Evolutionary conservation across 2,329 filamentous ascomycete species (phyloP), one percentile per base, ranked within the genome.

Genomic region (Teratosphaeria epicoccoides): DNA sequence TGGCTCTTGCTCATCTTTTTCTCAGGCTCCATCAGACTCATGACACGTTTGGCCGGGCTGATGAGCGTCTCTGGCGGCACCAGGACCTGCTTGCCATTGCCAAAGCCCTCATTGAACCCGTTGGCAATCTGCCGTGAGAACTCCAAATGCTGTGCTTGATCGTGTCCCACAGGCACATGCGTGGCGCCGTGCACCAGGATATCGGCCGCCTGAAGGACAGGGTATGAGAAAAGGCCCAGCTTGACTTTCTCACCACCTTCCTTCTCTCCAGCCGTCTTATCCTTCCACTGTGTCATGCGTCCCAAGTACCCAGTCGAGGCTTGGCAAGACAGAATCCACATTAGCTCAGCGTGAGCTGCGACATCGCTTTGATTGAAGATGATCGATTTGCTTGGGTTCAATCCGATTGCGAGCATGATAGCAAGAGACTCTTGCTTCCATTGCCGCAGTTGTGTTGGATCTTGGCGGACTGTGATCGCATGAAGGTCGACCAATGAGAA

Each of bases 201-300:
- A 69, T 98, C 93, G 43, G 93, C 93, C 20, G 93, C 91, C 70
- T 96, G 90, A 1, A 98, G 79, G 33, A 98, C 89, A 1, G 93
- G 93, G 66, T 98, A 98, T 6, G 90, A 94, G 67, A 97, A 95
- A 3, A 98, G 76, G 14, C 93, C 91, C 4, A 96, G 80, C 68
- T 93, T 94, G 54, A 95, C 76, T 48, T 77, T 63, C 47, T 60
- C 59, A 17, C 52, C 61, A 22, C 58, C 57, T 76, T 43, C 79
- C 74, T 58, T 80, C 37, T 59, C 58, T 10, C 56, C 57, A 1
- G 57, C 57, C 4, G 62, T 64, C 58, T 66, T 65, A 33, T 82
- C 88, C 82, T 98, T 98, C 90, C 93, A 98, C 70, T 97, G 93
- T 24, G 93, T 97, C 93, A 98, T 98, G n/a, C 93, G 79, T 9